phyloP scores from a whole-genome alignment of 2,329 filamentous ascomycete genomes.

The Neonectria ditissima region DNA sequence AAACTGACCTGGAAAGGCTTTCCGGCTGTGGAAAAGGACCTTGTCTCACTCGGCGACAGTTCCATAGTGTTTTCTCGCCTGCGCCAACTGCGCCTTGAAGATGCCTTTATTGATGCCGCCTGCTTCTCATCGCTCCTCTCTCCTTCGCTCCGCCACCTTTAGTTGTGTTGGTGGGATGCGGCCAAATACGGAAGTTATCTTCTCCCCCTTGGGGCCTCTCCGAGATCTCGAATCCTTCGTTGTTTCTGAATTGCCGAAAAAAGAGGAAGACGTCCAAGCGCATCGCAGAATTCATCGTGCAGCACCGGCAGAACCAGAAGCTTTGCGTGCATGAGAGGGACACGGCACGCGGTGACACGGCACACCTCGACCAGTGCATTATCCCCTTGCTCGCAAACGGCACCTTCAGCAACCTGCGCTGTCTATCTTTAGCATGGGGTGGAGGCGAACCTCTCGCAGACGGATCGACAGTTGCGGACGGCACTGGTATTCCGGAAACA shows the following conservation, averaged over 20 bases:
- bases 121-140: slow-evolving; percentile 10
- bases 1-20: slow-evolving; percentile 11
- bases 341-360: fast-evolving
- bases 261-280: slow-evolving; percentile 6
- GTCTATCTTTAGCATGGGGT: slow-evolving; percentile 28
- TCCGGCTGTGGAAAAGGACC: no score
- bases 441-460: not conserved
- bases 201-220: not conserved
- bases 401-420: slow-evolving; percentile 19
- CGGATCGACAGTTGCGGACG: not conserved
- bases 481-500: slow-evolving; percentile 1
- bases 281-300: slow-evolving; percentile 15
- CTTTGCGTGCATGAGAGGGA: slow-evolving; percentile 12
- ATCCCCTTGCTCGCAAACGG: slow-evolving; percentile 16
- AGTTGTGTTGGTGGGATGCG: not conserved
- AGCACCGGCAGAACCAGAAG: not conserved
- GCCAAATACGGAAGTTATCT: not conserved
- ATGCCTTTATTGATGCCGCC: not conserved
- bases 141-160: slow-evolving; percentile 12
- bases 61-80: slow-evolving; percentile 20
- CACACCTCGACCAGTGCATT: slow-evolving; percentile 18
- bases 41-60: not conserved
- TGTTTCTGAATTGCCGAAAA: not conserved
- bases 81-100: not conserved
- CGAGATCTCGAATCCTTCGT: slow-evolving; percentile 25